Evolutionary conservation across 129 eudicot genomes (phyloP).

Genomic region (Kitagawia praeruptora): DNA sequence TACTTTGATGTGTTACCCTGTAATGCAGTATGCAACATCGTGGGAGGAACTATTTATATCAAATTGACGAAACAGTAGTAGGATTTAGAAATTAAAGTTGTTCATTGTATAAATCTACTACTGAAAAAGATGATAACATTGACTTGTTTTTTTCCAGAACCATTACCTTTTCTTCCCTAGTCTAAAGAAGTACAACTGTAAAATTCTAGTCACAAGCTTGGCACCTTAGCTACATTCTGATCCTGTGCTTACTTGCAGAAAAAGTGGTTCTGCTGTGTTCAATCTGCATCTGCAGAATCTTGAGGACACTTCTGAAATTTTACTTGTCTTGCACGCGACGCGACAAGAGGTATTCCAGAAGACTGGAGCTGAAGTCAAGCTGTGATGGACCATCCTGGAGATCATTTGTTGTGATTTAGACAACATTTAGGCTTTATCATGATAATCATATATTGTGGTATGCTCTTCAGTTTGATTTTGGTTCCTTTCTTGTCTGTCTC

Average conservation of each 20-base stretch:
- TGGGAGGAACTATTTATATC: not conserved
- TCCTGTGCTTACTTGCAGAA: slow-evolving; percentile 32
- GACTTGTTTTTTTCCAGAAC: not conserved
- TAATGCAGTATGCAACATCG: not conserved
- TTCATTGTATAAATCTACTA: not conserved
- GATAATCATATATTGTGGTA: slow-evolving; percentile 18
- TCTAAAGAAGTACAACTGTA: not conserved
- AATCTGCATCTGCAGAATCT: slow-evolving; percentile 26
- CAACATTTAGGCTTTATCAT: slow-evolving; percentile 28
- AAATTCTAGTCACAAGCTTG: not conserved
- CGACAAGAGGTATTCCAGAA: slow-evolving; percentile 6
- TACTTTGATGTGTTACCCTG: not conserved
- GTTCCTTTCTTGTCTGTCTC: not conserved
- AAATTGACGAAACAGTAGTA: no score
- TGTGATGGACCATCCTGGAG: slow-evolving; percentile 30
- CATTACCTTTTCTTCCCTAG: not conserved
- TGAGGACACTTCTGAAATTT: slow-evolving; percentile 1
- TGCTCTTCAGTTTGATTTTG: slow-evolving; percentile 1
- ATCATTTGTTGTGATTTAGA: slow-evolving; percentile 30
- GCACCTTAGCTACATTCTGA: not conserved
- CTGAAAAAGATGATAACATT: not conserved
- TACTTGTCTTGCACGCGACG: not conserved
- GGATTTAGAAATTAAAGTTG: not conserved
- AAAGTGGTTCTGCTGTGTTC: slow-evolving; percentile 71
- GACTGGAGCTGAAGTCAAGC: slow-evolving; percentile 28